Conservation (phyloP, 164 flowering plant genomes). For the Liquidambar formosana region DNA sequence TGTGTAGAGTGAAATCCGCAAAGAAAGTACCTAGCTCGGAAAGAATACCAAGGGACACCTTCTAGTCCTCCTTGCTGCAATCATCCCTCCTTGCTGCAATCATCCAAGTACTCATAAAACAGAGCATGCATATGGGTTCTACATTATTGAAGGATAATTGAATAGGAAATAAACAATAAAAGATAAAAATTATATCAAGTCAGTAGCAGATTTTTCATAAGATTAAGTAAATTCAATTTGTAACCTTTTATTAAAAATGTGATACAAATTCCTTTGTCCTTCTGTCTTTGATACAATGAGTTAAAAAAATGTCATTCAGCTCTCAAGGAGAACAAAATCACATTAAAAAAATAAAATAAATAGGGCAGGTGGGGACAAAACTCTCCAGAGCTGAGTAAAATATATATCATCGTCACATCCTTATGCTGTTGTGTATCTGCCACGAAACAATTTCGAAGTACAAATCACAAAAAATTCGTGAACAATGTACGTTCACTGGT, state of each 20-base stretch:
- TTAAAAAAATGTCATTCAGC: background rate
- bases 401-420: background rate
- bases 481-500: slow-evolving; percentile 8
- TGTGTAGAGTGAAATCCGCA: no score
- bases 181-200: background rate
- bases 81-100: no score
- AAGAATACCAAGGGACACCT: no score
- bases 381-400: background rate
- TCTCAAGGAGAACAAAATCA: background rate
- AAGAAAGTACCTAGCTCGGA: no score
- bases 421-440: slow-evolving; percentile 1
- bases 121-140: no score
- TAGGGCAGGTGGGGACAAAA: background rate
- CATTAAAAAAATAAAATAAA: background rate
- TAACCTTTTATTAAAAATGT: background rate
- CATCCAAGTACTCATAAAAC: no score
- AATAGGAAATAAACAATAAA: background rate
- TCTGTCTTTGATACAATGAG: slow-evolving; percentile 1
- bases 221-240: background rate
- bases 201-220: background rate
- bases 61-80: no score
- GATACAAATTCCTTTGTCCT: background rate
- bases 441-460: slow-evolving; percentile 4
- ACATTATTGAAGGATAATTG: background rate
- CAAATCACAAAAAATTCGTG: background rate